These are phyloP conservation scores for Colletotrichum filicis DNA, from an alignment of 2,329 filamentous ascomycete species.

Conservation along the genomic window DNA sequence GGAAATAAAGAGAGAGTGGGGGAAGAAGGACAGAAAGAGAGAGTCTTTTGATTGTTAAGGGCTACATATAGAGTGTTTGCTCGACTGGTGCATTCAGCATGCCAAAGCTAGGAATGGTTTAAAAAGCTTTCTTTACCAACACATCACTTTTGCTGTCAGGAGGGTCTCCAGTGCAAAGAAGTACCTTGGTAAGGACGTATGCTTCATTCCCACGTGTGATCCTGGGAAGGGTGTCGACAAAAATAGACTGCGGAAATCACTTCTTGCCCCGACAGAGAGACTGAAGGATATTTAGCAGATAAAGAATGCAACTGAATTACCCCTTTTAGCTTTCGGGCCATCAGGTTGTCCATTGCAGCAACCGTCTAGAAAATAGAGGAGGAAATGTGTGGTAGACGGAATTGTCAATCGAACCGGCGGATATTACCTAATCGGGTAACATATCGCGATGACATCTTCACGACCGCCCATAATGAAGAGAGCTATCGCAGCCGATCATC, in stretches of 20 bases:
- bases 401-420: not conserved
- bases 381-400: no score
- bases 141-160: not conserved
- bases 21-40: not conserved
- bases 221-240: no score
- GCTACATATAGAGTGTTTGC: not conserved
- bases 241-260: no score
- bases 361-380: no score
- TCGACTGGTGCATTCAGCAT: not conserved
- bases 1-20: slow-evolving; percentile 54
- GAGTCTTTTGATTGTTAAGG: not conserved
- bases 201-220: no score
- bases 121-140: not conserved
- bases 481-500: slow-evolving; percentile 1
- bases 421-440: slow-evolving; percentile 15
- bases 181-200: no score
- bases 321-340: no score
- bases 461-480: not conserved
- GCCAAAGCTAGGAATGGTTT: not conserved
- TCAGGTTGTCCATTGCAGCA: no score
- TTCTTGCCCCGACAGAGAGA: no score
- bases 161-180: no score
- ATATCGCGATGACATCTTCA: not conserved
- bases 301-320: no score
- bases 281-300: no score